phyloP scores from a whole-genome alignment of 805 yeast species.

The Ogataea pilisensis region DNA sequence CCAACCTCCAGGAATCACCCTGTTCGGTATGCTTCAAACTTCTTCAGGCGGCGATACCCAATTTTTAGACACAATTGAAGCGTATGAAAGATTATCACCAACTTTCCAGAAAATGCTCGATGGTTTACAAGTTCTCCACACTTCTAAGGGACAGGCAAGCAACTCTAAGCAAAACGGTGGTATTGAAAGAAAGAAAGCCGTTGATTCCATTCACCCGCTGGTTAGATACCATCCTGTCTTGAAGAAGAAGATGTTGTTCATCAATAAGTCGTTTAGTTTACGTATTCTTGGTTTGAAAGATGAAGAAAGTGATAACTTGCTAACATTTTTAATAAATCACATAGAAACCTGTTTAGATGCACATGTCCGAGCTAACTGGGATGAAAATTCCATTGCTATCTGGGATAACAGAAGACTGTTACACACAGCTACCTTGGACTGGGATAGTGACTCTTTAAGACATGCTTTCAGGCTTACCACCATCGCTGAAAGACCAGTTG shows the following conservation, averaged over 20 bases:
- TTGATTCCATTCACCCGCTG: constrained; percentile 63
- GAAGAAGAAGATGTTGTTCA: constrained; percentile 52
- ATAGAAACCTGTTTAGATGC: constrained; percentile 52
- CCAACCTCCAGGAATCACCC: constrained; percentile 72
- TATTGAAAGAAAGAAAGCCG: constrained; percentile 60
- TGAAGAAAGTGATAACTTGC: constrained; percentile 62
- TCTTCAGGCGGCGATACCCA: constrained; percentile 73
- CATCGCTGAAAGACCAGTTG: constrained; percentile 63
- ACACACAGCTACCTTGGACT: constrained; percentile 69
- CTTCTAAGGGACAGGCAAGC: constrained; percentile 66
- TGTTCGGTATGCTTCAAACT: constrained; percentile 55
- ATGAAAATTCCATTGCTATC: constrained; percentile 61
- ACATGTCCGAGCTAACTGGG: constrained; percentile 69
- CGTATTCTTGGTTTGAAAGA: constrained; percentile 67
- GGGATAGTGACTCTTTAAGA: constrained; percentile 64
- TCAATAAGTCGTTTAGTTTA: constrained; percentile 59
- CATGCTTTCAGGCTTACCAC: constrained; percentile 74
- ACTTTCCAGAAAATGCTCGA: constrained; percentile 52
- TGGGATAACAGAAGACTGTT: constrained; percentile 77
- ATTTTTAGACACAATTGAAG: constrained; percentile 64
- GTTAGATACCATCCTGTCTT: constrained; percentile 76
- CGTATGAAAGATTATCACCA: constrained; percentile 68
- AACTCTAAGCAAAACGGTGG: constrained; percentile 55
- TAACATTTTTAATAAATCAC: constrained; percentile 53
- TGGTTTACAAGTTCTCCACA: constrained; percentile 64